Conservation (phyloP, 148 eudicot genomes). For the Chenopodium quinoa region DNA sequence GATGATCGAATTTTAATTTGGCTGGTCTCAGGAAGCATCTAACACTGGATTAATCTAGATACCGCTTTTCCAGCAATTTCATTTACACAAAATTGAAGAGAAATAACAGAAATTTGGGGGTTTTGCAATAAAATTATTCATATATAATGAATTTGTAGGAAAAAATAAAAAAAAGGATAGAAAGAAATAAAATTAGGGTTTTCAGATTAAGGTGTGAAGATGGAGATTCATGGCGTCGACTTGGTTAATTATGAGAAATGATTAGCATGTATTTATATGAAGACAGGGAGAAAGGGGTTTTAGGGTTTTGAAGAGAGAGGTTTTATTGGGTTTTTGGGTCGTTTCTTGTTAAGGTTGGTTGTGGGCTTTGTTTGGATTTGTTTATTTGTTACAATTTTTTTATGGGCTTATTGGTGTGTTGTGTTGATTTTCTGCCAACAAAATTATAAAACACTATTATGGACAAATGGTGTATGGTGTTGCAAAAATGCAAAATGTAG, state of each 20-base stretch:
- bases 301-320: background rate
- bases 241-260: background rate
- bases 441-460: too few relatives aligned
- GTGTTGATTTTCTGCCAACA: background rate
- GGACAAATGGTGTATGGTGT: too few relatives aligned
- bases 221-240: background rate
- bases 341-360: too few relatives aligned
- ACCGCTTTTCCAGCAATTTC: conserved; percentile 26
- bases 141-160: background rate
- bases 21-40: conserved; percentile 34
- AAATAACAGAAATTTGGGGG: background rate
- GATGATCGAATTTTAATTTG: conserved; percentile 10
- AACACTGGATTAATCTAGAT: conserved; percentile 7
- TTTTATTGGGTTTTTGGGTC: background rate
- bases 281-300: background rate
- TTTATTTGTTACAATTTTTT: background rate
- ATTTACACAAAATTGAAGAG: background rate
- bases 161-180: background rate
- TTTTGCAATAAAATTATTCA: too few relatives aligned
- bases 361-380: background rate
- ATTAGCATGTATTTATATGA: background rate
- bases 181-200: background rate
- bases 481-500: too few relatives aligned
- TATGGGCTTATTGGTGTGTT: background rate
- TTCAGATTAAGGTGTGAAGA: background rate